Conservation (phyloP, 768 basidiomycete species). For the Tricholoma matsutake region DNA sequence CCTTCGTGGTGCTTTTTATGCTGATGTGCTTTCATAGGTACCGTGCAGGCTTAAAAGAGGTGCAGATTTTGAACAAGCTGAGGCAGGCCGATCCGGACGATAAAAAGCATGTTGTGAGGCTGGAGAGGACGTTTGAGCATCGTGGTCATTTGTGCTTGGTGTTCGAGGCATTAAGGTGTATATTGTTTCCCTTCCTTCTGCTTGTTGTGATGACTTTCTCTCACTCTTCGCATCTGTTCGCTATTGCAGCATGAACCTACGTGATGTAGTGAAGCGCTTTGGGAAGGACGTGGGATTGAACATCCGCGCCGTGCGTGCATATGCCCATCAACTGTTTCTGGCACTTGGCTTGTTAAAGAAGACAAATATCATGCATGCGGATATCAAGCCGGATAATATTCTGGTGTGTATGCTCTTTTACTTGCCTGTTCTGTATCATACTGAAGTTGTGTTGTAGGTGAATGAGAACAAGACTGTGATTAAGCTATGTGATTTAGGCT, state of each 20-base stretch:
- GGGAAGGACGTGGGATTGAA: slow-evolving; percentile 98
- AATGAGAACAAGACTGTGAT: slow-evolving; percentile 91
- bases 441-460: slow-evolving; percentile 49
- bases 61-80: slow-evolving; percentile 82
- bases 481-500: slow-evolving; percentile 97
- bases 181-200: not conserved
- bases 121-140: slow-evolving; percentile 95
- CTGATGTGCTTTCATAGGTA: slow-evolving; percentile 53
- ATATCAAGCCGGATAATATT: slow-evolving; percentile 98
- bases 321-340: slow-evolving; percentile 94
- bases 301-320: slow-evolving; percentile 96
- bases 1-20: slow-evolving; percentile 4
- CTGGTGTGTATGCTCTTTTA: slow-evolving; percentile 52
- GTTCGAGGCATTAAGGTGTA: slow-evolving; percentile 91
- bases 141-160: slow-evolving; percentile 95
- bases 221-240: slow-evolving; percentile 5
- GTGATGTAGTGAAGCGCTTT: slow-evolving; percentile 96
- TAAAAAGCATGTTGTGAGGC: slow-evolving; percentile 93
- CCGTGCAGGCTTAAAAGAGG: slow-evolving; percentile 92
- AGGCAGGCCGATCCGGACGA: slow-evolving; percentile 91
- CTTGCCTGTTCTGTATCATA: not conserved
- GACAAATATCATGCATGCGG: slow-evolving; percentile 94
- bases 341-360: slow-evolving; percentile 82
- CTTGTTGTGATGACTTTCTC: not conserved
- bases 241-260: slow-evolving; percentile 84